Evolutionary conservation across 352 stramenopile genomes (phyloP), one percentile per base, ranked within the genome.

Genomic region (Pythium apleroticum): DNA sequence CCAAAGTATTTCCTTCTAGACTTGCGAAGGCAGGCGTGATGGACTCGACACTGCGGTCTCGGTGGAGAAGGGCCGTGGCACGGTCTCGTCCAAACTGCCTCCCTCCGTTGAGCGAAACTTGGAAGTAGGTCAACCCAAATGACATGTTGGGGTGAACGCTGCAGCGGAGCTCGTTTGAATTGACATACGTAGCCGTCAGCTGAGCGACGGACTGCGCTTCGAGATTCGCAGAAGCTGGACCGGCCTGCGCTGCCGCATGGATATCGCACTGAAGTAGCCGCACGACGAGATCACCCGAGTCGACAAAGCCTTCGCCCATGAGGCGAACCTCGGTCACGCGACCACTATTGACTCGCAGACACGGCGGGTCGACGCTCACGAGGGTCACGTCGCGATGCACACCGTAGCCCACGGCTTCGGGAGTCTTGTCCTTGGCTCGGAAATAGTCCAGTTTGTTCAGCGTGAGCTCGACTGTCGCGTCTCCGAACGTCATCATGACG

Each of bases 241-340:
- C 58, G 17, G 19, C 30, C n/a, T 25, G 25, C 15, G 37, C 52
- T 12, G 9, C 52, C 7, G 62, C 54, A 7, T 60, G 41, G 1
- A 90, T 64, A 43, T 78, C 70, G 14, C 63, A 61, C 60, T 91
- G 83, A 24, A 68, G 30, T 8, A 91, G 52, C 11, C 63, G 62
- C 7, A 91, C 78, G 2, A 88, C 74, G 20, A 91, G 66, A 41
- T 91, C 83, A 2, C 81, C 81, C 0, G 83, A 81, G 52, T 90
- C 80, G 20, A 84, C 74, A 25, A 90, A 90, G 10, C 77, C 77
- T 20, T 88, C 69, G 0, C 83, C 83, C 22, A 81, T 22, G 19
- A 91, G 24, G 1, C 71, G 77, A 24, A 90, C 57, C n/a, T 90
- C 80, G 3, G 76, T 87, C 27, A 72, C 71, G 4, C 65, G 74